Evolutionary conservation across 306 rosid genomes (phyloP), one percentile per base, ranked within the genome.

Genomic region (Bauhinia variegata): DNA sequence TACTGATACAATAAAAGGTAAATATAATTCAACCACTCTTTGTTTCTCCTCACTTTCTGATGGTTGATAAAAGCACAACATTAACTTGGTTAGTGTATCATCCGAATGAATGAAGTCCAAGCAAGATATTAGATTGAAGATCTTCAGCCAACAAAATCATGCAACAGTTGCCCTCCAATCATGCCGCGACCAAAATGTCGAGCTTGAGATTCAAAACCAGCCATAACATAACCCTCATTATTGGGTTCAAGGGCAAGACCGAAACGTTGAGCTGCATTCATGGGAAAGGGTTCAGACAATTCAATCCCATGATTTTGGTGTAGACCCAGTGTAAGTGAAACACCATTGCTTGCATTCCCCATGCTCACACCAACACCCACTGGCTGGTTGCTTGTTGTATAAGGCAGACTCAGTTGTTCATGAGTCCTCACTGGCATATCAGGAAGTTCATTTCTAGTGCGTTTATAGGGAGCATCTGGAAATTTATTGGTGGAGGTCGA

Each of bases 301-400:
- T 85, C 83, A 11, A 85, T 80, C 12, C 86, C 88, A 47, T 87
- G 81, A 52, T 91, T 87, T 80, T 89, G 97, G 63, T 89, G 91
- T 58, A 92, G 96, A 9, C 98, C 98, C 1, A 92, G 85, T 15
- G 98, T 92, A 19, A 92, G 68, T 1, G 98, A 92, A 30, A 92
- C 91, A 33, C 78, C 86, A 28, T 78, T 77, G 33, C 72, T 79
- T 33, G 81, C 84, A 59, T 83, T 77, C 0, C 68, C 86, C 72
- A 84, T 64, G 68, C 65, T 79, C 65, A 71, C 54, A 60, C 84
- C 92, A 13, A 86, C 75, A 33, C 79, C 84, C 8, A 76, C 76
- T 32, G 73, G 86, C 12, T 81, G 78, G 28, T 78, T 16, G 36
- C 56, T 86, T 50, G 72, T 72, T 11, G 88, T 74, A 53, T 72